Base-by-base conservation (phyloP, 2,329 filamentous ascomycete genomes). In the Stagonosporopsis rhizophila region DNA sequence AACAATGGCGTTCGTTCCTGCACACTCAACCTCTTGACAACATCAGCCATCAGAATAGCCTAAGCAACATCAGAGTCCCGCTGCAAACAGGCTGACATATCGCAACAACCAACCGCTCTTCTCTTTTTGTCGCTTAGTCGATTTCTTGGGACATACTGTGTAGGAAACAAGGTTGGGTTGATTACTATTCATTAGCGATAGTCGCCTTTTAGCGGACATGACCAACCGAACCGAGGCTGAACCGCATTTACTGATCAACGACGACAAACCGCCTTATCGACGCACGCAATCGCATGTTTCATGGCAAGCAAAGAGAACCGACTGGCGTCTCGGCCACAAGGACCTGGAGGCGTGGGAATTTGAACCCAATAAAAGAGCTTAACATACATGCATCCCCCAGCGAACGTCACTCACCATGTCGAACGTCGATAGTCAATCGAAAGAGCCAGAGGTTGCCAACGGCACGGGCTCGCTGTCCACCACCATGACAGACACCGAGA, bases 171-270 rank as follows among this genome's bases (percentile, higher is more conserved):
- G 4, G 3, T 25, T 30, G 22, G 27, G 19, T 11, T 56, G 47
- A 52, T 56, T 56, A 52, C 47, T 51, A 51, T 56, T 47, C 53
- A 56, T 23, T 4, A 25, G 2, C 37, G 53, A 39, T 47, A n/a
- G 38, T 25, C 39, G 12, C 39, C 12, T 23, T 37, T 44, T 47
- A 4, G 30, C 34, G 17, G 46, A 56, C 41, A 32, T 30, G 22
- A 39, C 6, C 35, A 35, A 46, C 34, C 15, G 19, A 30, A 42
- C 14, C 22, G 12, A 41, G 23, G 8, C 17, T 6, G 2, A 15
- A 30, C 11, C 2, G 2, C 12, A 47, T 52, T 56, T 42, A 56
- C 17, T 56, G 53, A 56, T 51, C 42, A n/a, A 38, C n/a, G 25
- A 11, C 46, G 46, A 55, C 6, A 23, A 8, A 8, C 9, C 9